Evolutionary conservation across 495 filamentous ascomycete genomes (phyloP).

Genomic region (Achaetomiella virescens): DNA sequence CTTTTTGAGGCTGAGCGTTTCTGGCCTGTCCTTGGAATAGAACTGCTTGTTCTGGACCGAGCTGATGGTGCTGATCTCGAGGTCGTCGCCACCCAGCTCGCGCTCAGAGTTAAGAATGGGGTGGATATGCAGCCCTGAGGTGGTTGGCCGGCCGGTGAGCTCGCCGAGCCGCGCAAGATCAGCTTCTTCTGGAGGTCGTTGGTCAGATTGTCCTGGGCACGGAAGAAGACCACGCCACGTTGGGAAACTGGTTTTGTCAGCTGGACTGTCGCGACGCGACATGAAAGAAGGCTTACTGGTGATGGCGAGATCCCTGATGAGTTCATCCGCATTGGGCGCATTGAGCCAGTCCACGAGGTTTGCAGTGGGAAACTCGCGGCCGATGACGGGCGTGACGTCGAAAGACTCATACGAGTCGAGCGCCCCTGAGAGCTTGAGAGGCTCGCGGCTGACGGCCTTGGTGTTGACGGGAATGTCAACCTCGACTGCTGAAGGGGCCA

Average conservation of each 20-base stretch:
- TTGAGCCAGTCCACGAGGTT: constrained; percentile 57
- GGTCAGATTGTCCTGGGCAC: constrained; percentile 53
- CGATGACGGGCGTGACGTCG: constrained; percentile 64
- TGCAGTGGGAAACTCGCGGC: constrained; percentile 56
- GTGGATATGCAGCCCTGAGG: constrained; percentile 63
- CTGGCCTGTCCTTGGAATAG: constrained; percentile 31
- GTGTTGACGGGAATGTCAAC: constrained; percentile 6
- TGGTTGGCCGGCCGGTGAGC: constrained; percentile 55
- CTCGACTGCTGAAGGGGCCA: constrained; percentile 32
- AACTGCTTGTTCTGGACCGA: constrained; percentile 51
- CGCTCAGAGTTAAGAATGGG: constrained; percentile 58
- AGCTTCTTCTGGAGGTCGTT: constrained; percentile 53
- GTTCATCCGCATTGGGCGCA: constrained; percentile 59
- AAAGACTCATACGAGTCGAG: constrained; percentile 55
- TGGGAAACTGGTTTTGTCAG: constrained; percentile 55
- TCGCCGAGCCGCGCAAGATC: constrained; percentile 55
- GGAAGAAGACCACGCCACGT: constrained; percentile 75
- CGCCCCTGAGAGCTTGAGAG: constrained; percentile 47
- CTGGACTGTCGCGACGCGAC: not conserved
- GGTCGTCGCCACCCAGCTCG: constrained; percentile 54
- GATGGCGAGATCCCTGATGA: constrained; percentile 62
- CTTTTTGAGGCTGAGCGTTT: constrained; percentile 27
- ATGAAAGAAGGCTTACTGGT: constrained; percentile 45
- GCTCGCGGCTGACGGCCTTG: constrained; percentile 17
- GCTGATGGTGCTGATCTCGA: constrained; percentile 67